Evolutionary conservation across 768 basidiomycete species (phyloP).

Genomic region (Podaxis sp.): DNA sequence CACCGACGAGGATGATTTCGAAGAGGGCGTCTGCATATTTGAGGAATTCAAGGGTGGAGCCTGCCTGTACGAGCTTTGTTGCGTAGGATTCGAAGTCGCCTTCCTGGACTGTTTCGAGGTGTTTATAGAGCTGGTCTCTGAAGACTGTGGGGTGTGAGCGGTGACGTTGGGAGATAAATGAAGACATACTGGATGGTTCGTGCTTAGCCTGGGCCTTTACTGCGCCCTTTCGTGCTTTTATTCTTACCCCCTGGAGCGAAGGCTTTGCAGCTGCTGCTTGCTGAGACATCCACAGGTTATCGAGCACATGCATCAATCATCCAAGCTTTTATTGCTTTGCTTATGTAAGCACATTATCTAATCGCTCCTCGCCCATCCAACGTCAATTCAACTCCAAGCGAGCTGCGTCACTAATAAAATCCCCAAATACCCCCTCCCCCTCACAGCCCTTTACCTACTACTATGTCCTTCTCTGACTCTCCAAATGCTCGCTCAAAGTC

Average conservation of each 20-base stretch:
- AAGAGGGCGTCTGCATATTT: conserved; percentile 98
- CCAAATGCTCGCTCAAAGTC: conserved; percentile 81
- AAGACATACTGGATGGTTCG: conserved; percentile 69
- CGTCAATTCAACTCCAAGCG: conserved; percentile 9
- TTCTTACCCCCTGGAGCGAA: conserved; percentile 90
- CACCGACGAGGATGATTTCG: conserved; percentile 93
- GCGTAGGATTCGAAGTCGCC: conserved; percentile 82
- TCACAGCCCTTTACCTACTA: conserved; percentile 6
- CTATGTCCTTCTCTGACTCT: conserved; percentile 51
- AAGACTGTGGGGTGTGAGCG: conserved; percentile 54
- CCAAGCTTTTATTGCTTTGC: neutral
- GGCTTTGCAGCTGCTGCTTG: conserved; percentile 81
- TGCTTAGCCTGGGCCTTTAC: conserved; percentile 92
- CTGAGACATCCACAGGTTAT: conserved; percentile 84
- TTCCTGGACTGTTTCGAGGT: conserved; percentile 77
- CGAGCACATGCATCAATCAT: conserved; percentile 2
- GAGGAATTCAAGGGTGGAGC: conserved; percentile 89
- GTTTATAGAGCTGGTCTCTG: conserved; percentile 90
- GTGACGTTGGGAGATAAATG: conserved; percentile 5
- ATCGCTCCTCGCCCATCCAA: conserved; percentile 5
- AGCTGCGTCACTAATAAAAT: conserved; percentile 8
- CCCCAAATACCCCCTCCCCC: neutral
- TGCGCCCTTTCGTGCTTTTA: conserved; percentile 90
- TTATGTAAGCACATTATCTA: conserved; percentile 13
- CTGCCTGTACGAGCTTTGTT: conserved; percentile 87